These are phyloP conservation scores for Solanum chacoense DNA, from an alignment of 305 asterid species.

Conservation along the genomic window DNA sequence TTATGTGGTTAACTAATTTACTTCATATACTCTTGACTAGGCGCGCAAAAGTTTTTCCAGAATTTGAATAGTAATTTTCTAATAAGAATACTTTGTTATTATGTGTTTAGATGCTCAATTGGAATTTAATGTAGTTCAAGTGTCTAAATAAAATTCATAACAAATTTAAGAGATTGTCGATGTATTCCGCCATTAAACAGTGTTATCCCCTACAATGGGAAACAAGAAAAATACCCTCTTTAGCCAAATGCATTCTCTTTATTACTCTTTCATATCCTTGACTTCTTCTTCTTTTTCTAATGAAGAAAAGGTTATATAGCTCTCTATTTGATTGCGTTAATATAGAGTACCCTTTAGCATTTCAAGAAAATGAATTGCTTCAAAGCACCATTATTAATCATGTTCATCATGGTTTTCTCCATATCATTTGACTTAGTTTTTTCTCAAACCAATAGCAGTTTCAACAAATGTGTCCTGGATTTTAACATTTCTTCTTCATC, in stretches of 20 bases:
- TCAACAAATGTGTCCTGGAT: conserved; percentile 31
- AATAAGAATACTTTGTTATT: not conserved
- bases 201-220: not conserved
- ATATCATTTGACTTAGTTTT: conserved; percentile 7
- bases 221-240: not conserved
- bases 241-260: not conserved
- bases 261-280: not conserved
- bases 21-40: not conserved
- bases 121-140: rapidly evolving
- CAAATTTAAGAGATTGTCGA: not conserved
- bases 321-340: not conserved
- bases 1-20: not conserved
- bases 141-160: not conserved
- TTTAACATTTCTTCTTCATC: conserved; percentile 15
- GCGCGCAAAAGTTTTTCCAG: no score
- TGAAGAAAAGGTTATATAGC: not conserved
- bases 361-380: conserved; percentile 11
- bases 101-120: not conserved
- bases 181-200: not conserved
- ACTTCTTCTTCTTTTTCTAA: not conserved
- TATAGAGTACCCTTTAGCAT: not conserved
- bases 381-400: not conserved
- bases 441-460: not conserved
- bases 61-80: not conserved
- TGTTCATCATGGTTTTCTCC: conserved; percentile 2